phyloP scores from a whole-genome alignment of 2,329 filamentous ascomycete genomes.

The Cercospora nicotianae region DNA sequence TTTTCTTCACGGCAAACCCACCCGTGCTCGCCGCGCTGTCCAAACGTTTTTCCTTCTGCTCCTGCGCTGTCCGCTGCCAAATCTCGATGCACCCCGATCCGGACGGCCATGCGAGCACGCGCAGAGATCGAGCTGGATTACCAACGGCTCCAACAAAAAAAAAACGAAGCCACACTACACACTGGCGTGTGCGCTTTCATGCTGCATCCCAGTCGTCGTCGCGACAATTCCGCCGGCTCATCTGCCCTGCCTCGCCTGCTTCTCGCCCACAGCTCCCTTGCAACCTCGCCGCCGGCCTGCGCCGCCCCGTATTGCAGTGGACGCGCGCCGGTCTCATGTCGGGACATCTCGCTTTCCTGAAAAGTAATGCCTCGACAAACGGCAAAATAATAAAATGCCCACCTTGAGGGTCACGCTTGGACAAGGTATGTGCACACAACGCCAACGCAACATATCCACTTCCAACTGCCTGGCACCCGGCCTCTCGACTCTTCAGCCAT shows the following conservation, averaged over 20 bases:
- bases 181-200: not conserved
- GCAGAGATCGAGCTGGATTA: not conserved
- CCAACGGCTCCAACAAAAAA: not conserved
- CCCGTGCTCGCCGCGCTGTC: not conserved
- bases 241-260: not conserved
- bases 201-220: conserved; percentile 1
- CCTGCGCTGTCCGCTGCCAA: not conserved
- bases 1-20: not conserved
- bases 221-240: not conserved
- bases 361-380: not conserved
- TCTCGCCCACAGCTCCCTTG: not conserved
- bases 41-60: not conserved
- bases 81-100: not conserved
- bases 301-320: not conserved
- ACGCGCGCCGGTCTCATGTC: not conserved
- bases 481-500: not conserved
- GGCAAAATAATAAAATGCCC: not conserved
- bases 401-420: not conserved
- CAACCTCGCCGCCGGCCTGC: not conserved
- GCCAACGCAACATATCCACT: not conserved
- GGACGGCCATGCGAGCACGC: not conserved
- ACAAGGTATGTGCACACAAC: not conserved
- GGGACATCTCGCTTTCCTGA: not conserved
- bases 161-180: not conserved
- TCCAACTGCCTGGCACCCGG: not conserved